Base-by-base conservation (phyloP, 768 basidiomycete genomes). In the Tulasnella sp. region DNA sequence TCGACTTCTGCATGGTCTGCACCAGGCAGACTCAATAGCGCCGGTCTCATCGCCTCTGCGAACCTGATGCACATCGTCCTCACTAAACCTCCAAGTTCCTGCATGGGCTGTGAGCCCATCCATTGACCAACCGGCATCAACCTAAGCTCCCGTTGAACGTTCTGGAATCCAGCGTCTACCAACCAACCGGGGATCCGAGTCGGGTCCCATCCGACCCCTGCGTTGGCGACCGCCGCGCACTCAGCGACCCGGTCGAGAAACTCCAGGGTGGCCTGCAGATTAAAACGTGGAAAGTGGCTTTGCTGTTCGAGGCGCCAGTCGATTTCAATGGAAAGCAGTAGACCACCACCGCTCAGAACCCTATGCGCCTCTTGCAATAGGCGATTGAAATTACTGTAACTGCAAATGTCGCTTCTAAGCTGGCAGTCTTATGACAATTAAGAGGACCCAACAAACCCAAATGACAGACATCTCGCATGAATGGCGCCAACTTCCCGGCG, bases 241-340 rank as follows among this genome's bases (percentile, higher is more conserved):
- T 34, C 22, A 14, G 40, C 69, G 22, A 42, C 54, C 29, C 73
- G 49, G 34, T 22, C 6, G 54, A 74, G 29, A 38, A 74, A 49
- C 9, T 74, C 54, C 22, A 8, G 54, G 7, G 73, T 74, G 36
- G 31, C 25, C 40, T 74, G 49, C 45, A 38, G n/a, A 58, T 38
- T 54, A 52, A 37, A n/a, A 14, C 2, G 52, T 45, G 31, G 73
- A 25, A 58, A 67, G 22, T 54, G 6, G 11, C 1, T 54, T 29
- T 74, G 73, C 0, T 34, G 36, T 17, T 74, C 52, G 17, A 49
- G 54, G 34, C 73, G 25, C 34, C 69, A 76, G 67, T 76, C 75
- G 25, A 76, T 37, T 70, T 76, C 75, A 14, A 67, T 39, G 25
- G 75, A 76, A n/a, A 69, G 39, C 5, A 76, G 40, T 9, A 67